Base-by-base conservation (phyloP, 768 basidiomycete species). In the Russula foetens region DNA sequence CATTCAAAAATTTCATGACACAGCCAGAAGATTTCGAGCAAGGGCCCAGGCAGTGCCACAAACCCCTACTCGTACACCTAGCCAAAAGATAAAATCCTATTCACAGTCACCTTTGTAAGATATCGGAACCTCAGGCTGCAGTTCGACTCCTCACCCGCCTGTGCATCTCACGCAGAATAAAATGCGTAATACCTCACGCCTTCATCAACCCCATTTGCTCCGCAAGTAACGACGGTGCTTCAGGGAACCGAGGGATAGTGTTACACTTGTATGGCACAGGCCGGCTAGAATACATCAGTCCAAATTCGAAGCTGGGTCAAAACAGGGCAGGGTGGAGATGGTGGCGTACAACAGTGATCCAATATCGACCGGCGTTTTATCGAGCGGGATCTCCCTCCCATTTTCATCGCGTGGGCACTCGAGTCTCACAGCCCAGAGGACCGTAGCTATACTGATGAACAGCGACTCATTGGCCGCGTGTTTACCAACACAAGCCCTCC, bases 371-470 rank as follows among this genome's bases (percentile, higher is more conserved):
- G 14, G 2, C 1, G 28, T 47, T 7, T 49, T 17, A 38, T 54
- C 56, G 9, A 57, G 43, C 24, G 43, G n/a, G 11, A 62, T 28
- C 23, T 41, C 44, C 35, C 59, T 21, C n/a, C 62, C 66, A 14
- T 41, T 19, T 9, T 46, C 59, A 19, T 65, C 63, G 7, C 31
- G 24, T 21, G 26, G 8, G 2, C 53, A 52, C 49, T 55, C 53
- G 38, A 63, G 58, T 21, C 63, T 41, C 26, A 59, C 48, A 29
- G 67, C 54, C 60, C 63, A 63, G 9, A 69, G 61, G 5, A 66
- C 19, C 11, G 56, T 58, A 23, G 66, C 63, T 9, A 68, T 57
- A 43, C 33, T 33, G 46, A 69, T 56, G 46, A 63, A 68, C n/a
- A 68, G 26, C 19, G 60, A 15, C 1, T 67, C 56, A 14, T 65